phyloP scores from a whole-genome alignment of 116 monocot species.

The Cymodocea nodosa region DNA sequence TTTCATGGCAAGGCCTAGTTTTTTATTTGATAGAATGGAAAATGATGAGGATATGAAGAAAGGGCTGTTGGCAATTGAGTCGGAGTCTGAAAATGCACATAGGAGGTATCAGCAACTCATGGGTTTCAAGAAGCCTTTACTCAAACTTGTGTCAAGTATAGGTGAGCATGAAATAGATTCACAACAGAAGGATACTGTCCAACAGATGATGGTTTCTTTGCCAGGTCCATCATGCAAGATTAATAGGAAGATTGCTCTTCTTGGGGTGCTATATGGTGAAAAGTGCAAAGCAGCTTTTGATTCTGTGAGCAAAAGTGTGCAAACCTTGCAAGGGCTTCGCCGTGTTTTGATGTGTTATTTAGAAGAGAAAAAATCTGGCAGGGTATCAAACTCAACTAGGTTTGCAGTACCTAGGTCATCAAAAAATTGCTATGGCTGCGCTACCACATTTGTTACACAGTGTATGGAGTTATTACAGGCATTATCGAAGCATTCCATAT shows the following conservation, averaged over 20 bases:
- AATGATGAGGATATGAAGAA: conserved; percentile 99
- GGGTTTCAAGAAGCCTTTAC: conserved; percentile 93
- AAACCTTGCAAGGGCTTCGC: conserved; percentile 90
- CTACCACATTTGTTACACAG: conserved; percentile 71
- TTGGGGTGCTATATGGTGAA: conserved; percentile 94
- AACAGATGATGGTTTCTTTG: conserved; percentile 97
- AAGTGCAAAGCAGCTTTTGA: conserved; percentile 99
- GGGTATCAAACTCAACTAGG: conserved; percentile 19
- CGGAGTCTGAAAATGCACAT: conserved; percentile 98
- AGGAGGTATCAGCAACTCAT: conserved; percentile 95
- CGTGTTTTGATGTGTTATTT: conserved; percentile 77
- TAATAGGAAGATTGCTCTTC: conserved; percentile 87
- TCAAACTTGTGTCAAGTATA: conserved; percentile 93
- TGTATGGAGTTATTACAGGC: conserved; percentile 85
- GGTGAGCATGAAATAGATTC: conserved; percentile 96
- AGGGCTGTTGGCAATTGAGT: conserved; percentile 84
- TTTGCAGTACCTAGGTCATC: conserved; percentile 51
- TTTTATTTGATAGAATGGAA: conserved; percentile 90
- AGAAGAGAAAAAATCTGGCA: conserved; percentile 67
- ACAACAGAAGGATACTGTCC: conserved; percentile 91
- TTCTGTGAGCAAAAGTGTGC: conserved; percentile 98
- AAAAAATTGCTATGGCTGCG: conserved; percentile 96
- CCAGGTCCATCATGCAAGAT: conserved; percentile 97
- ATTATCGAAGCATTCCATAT: conserved; percentile 54
- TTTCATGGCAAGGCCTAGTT: conserved; percentile 97